Percentiles rank a stretch among this genome's conserved stretches.
Evolutionary conservation across 371 early-diverging fungal genomes (phyloP).

Genomic region (Mortierella sp.): DNA sequence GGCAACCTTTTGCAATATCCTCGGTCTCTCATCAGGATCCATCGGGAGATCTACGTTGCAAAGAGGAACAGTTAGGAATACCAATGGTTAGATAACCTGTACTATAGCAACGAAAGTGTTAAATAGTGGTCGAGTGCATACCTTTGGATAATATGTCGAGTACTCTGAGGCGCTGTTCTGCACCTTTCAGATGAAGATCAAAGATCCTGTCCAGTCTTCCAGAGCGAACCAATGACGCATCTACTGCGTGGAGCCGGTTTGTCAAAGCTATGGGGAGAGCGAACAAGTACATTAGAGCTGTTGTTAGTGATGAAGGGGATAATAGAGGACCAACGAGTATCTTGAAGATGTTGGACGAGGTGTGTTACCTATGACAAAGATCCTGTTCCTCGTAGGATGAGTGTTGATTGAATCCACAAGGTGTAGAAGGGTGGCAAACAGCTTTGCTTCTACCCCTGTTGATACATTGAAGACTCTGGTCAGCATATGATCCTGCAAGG

Average conservation of each 20-base stretch:
- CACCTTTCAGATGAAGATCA: slow-evolving; percentile 60
- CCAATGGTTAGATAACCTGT: neutral
- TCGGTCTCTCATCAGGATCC: slow-evolving; percentile 54
- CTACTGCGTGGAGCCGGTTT: slow-evolving; percentile 67
- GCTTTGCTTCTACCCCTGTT: slow-evolving; percentile 55
- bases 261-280: slow-evolving; percentile 56
- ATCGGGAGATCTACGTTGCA: slow-evolving; percentile 64
- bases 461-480: too few relatives aligned
- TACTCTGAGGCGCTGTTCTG: slow-evolving; percentile 58
- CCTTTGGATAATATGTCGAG: slow-evolving; percentile 62
- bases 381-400: slow-evolving; percentile 18
- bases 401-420: slow-evolving; percentile 59
- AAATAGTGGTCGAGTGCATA: slow-evolving; percentile 4
- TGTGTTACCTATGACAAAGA: slow-evolving; percentile 68
- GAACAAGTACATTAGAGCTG: neutral
- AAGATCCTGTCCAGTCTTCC: slow-evolving; percentile 66
- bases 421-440: slow-evolving; percentile 54
- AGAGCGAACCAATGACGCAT: slow-evolving; percentile 63
- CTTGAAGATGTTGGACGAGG: too few relatives aligned
- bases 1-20: slow-evolving; percentile 83
- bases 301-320: too few relatives aligned
- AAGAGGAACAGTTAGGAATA: too few relatives aligned
- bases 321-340: too few relatives aligned
- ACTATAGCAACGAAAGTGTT: neutral
- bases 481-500: too few relatives aligned